These are phyloP conservation scores for Malus hybrid DNA, from an alignment of 331 rosid species.

Conservation along the genomic window DNA sequence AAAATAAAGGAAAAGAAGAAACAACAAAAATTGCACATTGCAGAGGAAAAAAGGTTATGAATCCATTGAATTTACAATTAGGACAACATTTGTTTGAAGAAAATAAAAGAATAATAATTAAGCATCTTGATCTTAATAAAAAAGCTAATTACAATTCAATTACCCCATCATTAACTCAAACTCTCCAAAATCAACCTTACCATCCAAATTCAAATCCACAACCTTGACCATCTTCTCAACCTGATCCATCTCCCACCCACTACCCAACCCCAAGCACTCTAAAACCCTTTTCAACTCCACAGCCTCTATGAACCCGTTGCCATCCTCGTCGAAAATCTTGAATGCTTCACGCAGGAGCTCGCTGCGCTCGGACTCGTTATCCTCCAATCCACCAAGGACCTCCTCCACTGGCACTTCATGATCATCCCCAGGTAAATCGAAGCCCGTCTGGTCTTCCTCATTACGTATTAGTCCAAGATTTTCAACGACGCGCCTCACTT, in stretches of 20 bases:
- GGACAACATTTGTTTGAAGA: not conserved
- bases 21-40: not conserved
- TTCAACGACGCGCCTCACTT: constrained; percentile 54
- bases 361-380: constrained; percentile 29
- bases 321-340: constrained; percentile 83
- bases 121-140: not conserved
- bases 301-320: constrained; percentile 80
- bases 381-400: constrained; percentile 48
- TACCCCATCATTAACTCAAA: constrained; percentile 74
- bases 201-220: constrained; percentile 82
- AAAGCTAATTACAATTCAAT: not conserved
- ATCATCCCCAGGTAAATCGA: constrained; percentile 36
- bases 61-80: constrained; percentile 27
- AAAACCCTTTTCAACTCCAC: constrained; percentile 88
- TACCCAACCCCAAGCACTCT: constrained; percentile 78
- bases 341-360: constrained; percentile 63
- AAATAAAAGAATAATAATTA: not conserved
- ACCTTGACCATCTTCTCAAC: constrained; percentile 71
- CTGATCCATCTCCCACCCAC: constrained; percentile 71
- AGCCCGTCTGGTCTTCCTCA: constrained; percentile 26
- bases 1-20: not conserved
- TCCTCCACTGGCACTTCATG: constrained; percentile 56
- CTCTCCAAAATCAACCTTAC: constrained; percentile 81
- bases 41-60: not conserved
- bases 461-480: constrained; percentile 58